Conservation (phyloP, 306 rosid species). For the Vicia villosa region DNA sequence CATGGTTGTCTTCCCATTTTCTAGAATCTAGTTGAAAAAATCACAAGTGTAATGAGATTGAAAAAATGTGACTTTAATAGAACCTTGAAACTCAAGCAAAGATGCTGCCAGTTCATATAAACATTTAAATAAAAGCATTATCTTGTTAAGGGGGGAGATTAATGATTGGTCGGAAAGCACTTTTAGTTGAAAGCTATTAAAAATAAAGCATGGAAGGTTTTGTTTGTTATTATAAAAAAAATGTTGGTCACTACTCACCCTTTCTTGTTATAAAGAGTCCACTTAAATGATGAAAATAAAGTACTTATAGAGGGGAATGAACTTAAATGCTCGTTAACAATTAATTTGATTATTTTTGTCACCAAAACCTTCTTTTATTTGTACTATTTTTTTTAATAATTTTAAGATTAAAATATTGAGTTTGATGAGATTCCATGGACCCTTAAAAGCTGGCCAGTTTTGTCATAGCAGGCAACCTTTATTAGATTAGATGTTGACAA, state of each 20-base stretch:
- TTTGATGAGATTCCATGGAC: conserved; percentile 56
- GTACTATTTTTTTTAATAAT: conserved; percentile 34
- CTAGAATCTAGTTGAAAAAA: background rate
- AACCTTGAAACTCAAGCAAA: conserved; percentile 63
- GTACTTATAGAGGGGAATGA: conserved; percentile 17
- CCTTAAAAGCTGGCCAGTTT: conserved; percentile 73
- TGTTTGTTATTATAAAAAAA: conserved; percentile 51
- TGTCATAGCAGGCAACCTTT: conserved; percentile 65
- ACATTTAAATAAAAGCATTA: conserved; percentile 46
- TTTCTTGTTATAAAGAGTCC: conserved; percentile 38
- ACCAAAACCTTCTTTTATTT: conserved; percentile 42
- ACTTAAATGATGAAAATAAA: conserved; percentile 30
- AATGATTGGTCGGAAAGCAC: conserved; percentile 76
- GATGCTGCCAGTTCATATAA: conserved; percentile 95
- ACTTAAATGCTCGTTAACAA: conserved; percentile 54
- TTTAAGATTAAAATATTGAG: conserved; percentile 33
- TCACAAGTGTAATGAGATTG: conserved; percentile 37
- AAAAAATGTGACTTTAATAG: conserved; percentile 52
- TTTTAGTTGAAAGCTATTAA: conserved; percentile 45
- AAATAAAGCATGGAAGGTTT: conserved; percentile 43
- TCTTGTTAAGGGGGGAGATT: conserved; percentile 76
- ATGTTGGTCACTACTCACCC: conserved; percentile 42
- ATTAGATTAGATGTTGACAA: too few relatives aligned
- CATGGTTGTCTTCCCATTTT: conserved; percentile 96
- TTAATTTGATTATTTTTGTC: conserved; percentile 34